phyloP scores from a whole-genome alignment of 495 filamentous ascomycete genomes.

The Hypomontagnella monticulosa region DNA sequence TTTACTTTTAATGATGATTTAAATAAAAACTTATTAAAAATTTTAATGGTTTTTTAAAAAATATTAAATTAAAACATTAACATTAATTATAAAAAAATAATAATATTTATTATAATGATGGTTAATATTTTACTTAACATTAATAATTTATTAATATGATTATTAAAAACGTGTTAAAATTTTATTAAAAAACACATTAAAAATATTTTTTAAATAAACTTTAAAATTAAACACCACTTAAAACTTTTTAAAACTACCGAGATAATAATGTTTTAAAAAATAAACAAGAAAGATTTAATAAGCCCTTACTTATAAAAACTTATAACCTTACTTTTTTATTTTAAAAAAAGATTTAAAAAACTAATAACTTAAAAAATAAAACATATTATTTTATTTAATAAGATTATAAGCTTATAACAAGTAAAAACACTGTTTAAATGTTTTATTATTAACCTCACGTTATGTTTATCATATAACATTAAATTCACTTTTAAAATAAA shows the following conservation, averaged over 20 bases:
- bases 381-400: not conserved
- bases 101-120: not conserved
- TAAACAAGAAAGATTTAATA: not conserved
- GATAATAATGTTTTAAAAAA: not conserved
- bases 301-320: not conserved
- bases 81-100: not conserved
- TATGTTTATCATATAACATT: not conserved
- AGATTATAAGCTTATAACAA: not conserved
- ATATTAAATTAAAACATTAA: constrained; percentile 1
- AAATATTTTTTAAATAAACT: not conserved
- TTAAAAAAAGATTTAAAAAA: not conserved
- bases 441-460: not conserved
- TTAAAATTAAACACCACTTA: not conserved
- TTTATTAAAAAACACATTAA: not conserved
- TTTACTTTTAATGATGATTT: not conserved
- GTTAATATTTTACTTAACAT: not conserved
- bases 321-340: not conserved
- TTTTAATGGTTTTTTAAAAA: constrained; percentile 1
- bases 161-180: not conserved
- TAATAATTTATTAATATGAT: not conserved
- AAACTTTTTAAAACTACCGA: not conserved
- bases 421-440: not conserved
- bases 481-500: constrained; percentile 2
- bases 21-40: not conserved
- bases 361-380: not conserved